These are phyloP conservation scores for Jamesozyma lodderae DNA, from an alignment of 805 yeast genomes.

Conservation along the genomic window DNA sequence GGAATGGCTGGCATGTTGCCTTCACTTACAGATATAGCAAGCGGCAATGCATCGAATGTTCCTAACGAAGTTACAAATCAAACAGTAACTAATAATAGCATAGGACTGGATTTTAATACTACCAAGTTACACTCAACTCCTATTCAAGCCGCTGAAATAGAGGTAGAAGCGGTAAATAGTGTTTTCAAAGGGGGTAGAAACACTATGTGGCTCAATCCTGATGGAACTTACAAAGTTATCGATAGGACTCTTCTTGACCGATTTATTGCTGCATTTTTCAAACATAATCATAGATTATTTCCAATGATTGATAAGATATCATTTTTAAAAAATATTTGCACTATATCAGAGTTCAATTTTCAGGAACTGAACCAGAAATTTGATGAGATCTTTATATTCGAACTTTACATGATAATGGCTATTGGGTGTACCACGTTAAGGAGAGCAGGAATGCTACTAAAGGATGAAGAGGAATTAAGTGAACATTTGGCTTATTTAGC, in stretches of 20 bases:
- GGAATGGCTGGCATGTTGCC: too few relatives aligned
- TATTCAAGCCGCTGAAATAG: conserved; percentile 22
- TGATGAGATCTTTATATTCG: conserved; percentile 31
- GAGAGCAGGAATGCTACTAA: conserved; percentile 32
- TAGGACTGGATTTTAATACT: not conserved
- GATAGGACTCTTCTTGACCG: conserved; percentile 29
- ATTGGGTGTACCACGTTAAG: conserved; percentile 46
- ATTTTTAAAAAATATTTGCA: conserved; percentile 29
- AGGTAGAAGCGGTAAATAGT: conserved; percentile 25
- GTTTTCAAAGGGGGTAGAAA: conserved; percentile 26
- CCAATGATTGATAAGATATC: conserved; percentile 36
- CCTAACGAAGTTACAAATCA: not conserved
- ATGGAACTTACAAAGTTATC: conserved; percentile 22
- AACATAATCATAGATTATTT: conserved; percentile 37
- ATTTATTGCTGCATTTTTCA: conserved; percentile 38
- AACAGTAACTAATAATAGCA: not conserved
- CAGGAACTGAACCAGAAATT: conserved; percentile 14
- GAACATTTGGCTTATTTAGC: conserved; percentile 36
- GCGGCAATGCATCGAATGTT: not conserved
- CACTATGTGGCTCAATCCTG: conserved; percentile 21
- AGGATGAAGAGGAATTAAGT: conserved; percentile 32
- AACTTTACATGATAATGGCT: conserved; percentile 44
- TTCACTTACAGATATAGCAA: not conserved
- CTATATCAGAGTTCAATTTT: conserved; percentile 26
- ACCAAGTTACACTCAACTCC: conserved; percentile 17